Evolutionary conservation across 2,329 filamentous ascomycete species (phyloP).

Genomic region (Beauveria australis): DNA sequence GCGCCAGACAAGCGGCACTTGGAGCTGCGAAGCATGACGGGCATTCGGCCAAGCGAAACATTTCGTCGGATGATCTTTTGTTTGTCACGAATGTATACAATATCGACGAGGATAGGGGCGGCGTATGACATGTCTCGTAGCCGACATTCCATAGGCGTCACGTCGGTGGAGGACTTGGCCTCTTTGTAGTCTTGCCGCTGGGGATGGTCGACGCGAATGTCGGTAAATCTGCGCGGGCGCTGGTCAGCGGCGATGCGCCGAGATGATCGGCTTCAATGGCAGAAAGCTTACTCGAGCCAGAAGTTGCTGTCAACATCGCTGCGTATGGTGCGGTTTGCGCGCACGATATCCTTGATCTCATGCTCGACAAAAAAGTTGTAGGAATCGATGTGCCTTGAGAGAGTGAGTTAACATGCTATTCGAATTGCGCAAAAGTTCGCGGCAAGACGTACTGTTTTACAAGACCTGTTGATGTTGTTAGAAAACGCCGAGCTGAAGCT

Average conservation of each 20-base stretch:
- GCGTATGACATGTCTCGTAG: slow-evolving; percentile 97
- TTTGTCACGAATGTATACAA: slow-evolving; percentile 79
- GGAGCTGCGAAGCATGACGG: slow-evolving; percentile 93
- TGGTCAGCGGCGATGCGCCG: not conserved
- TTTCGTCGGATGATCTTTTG: slow-evolving; percentile 65
- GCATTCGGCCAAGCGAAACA: slow-evolving; percentile 81
- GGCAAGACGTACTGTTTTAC: slow-evolving; percentile 65
- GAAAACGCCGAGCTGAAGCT: slow-evolving; percentile 11
- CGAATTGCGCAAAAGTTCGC: not conserved
- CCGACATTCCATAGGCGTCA: slow-evolving; percentile 94
- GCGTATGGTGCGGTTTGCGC: slow-evolving; percentile 78
- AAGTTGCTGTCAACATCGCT: slow-evolving; percentile 92
- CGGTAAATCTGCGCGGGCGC: slow-evolving; percentile 50
- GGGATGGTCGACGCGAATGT: slow-evolving; percentile 79
- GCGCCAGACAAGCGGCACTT: slow-evolving; percentile 83
- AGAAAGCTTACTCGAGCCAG: slow-evolving; percentile 60
- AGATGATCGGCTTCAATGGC: not conserved
- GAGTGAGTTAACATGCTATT: not conserved
- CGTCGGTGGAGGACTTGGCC: slow-evolving; percentile 59
- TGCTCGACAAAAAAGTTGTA: slow-evolving; percentile 98
- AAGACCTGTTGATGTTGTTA: slow-evolving; percentile 40
- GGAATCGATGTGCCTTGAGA: slow-evolving; percentile 73
- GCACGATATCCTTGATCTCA: slow-evolving; percentile 93
- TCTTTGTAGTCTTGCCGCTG: slow-evolving; percentile 71
- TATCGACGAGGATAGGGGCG: slow-evolving; percentile 86